A percentile compares a stretch with the other conserved stretches of the same genome.
Evolutionary conservation across 1,284 basidiomycete species (phyloP).

Genomic region (Malassezia globosa): DNA sequence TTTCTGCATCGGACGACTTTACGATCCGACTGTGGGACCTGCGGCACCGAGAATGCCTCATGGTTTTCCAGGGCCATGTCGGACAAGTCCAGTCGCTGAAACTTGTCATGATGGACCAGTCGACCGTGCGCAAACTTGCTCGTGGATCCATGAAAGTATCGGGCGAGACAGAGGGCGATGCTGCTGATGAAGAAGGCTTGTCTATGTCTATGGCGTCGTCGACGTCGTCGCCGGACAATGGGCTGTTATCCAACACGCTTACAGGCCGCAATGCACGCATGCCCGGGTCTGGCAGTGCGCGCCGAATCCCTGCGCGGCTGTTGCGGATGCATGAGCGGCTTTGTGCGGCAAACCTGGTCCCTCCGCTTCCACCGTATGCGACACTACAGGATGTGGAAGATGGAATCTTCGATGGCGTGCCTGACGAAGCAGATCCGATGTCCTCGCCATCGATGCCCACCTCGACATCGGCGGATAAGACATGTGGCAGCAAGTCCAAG

Average conservation of each 20-base stretch:
- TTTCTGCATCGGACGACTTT: constrained; percentile 90
- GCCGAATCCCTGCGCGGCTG: constrained; percentile 30
- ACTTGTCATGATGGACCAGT: constrained; percentile 54
- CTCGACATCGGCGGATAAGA: background rate
- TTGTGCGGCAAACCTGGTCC: constrained; percentile 32
- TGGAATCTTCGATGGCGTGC: constrained; percentile 9
- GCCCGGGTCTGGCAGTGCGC: constrained; percentile 6
- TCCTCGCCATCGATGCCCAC: too few species aligned
- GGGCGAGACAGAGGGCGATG: background rate
- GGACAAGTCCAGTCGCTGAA: constrained; percentile 88
- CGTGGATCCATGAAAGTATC: constrained; percentile 14
- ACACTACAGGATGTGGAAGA: constrained; percentile 40
- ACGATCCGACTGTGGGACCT: constrained; percentile 92
- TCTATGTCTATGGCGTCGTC: background rate
- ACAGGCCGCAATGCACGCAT: constrained; percentile 2
- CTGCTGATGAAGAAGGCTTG: background rate
- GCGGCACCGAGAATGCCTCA: constrained; percentile 64
- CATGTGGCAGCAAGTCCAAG: constrained; percentile 3
- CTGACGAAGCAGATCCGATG: constrained; percentile 6
- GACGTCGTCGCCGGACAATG: background rate
- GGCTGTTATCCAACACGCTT: background rate
- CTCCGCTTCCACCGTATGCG: constrained; percentile 32
- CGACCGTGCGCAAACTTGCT: constrained; percentile 35
- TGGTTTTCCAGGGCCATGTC: constrained; percentile 77
- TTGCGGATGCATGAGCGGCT: constrained; percentile 33